These are phyloP conservation scores for Saturnispora kantuleensis DNA, from an alignment of 805 yeast genomes.

Conservation along the genomic window DNA sequence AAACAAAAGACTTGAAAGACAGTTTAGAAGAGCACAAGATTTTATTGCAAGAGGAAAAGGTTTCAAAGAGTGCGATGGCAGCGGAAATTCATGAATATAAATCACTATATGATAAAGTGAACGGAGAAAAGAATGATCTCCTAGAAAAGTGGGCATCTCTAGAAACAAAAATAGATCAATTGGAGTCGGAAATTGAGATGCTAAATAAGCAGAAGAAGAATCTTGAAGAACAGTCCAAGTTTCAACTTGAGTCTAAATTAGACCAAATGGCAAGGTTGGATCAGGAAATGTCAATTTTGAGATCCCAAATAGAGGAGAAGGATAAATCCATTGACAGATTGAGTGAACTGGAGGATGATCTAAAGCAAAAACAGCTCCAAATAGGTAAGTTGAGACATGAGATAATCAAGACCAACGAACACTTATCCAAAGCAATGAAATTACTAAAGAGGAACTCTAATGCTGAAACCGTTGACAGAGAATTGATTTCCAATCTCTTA, in stretches of 20 bases:
- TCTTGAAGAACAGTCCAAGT: constrained; percentile 13
- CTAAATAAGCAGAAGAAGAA: constrained; percentile 18
- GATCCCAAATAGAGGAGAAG: constrained; percentile 11
- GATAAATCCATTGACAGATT: constrained; percentile 17
- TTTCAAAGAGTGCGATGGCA: constrained; percentile 35
- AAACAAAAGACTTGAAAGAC: constrained; percentile 28
- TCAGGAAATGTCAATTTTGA: constrained; percentile 10
- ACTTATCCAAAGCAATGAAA: constrained; percentile 83
- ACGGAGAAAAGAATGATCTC: constrained; percentile 21
- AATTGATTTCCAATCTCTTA: constrained; percentile 75
- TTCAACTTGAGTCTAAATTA: constrained; percentile 15
- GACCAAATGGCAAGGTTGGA: constrained; percentile 18
- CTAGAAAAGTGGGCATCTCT: constrained; percentile 11
- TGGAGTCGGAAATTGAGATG: constrained; percentile 15
- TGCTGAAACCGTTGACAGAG: constrained; percentile 75
- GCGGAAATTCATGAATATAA: constrained; percentile 32
- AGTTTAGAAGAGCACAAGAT: constrained; percentile 29
- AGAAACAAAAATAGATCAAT: constrained; percentile 18
- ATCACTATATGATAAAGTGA: constrained; percentile 15
- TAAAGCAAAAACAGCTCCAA: constrained; percentile 61
- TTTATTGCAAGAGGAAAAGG: constrained; percentile 31
- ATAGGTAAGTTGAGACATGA: constrained; percentile 93
- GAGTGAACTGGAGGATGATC: constrained; percentile 39
- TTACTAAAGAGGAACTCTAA: constrained; percentile 71
- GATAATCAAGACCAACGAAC: constrained; percentile 87